A percentile compares a stretch with the other conserved stretches of the same genome.
Evolutionary conservation across 129 eudicot species (phyloP).

Genomic region (Pittosporum tobira): DNA sequence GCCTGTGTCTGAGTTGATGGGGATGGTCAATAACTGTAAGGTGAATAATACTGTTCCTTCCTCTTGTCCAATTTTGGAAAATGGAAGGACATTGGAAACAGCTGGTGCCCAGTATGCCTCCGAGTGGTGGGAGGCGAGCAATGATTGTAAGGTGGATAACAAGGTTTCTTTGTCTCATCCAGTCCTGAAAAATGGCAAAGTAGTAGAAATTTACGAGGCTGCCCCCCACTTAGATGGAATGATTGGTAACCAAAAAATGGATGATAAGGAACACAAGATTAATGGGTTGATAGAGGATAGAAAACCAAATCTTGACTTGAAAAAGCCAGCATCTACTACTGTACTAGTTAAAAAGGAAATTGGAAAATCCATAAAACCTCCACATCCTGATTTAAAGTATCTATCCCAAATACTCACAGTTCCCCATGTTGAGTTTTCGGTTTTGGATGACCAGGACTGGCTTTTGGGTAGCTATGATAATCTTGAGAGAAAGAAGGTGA

Average conservation of each 20-base stretch:
- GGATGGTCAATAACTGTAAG: background rate
- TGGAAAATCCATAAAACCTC: slow-evolving; percentile 17
- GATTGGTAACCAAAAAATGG: slow-evolving; percentile 6
- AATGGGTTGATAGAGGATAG: slow-evolving; percentile 13
- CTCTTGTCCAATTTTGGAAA: slow-evolving; percentile 1
- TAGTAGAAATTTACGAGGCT: slow-evolving; percentile 10
- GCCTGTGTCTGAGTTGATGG: slow-evolving; percentile 1
- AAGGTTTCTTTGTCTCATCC: background rate
- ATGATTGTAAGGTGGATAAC: background rate
- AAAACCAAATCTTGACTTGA: background rate
- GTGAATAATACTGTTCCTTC: slow-evolving; percentile 5
- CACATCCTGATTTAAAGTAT: slow-evolving; percentile 48
- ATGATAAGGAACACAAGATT: slow-evolving; percentile 4
- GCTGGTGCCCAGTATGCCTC: slow-evolving; percentile 2
- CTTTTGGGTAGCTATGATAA: slow-evolving; percentile 24
- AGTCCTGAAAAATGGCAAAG: background rate
- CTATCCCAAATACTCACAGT: slow-evolving; percentile 29
- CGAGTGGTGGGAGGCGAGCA: background rate
- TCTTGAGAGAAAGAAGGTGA: slow-evolving; percentile 9
- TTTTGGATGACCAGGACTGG: slow-evolving; percentile 42
- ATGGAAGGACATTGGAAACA: slow-evolving; percentile 8
- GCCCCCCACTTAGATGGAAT: background rate
- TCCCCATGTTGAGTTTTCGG: slow-evolving; percentile 31
- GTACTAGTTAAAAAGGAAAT: slow-evolving; percentile 15
- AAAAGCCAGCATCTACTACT: slow-evolving; percentile 11